Evolutionary conservation across 352 stramenopile species (phyloP).

Genomic region (Pythium coloratum): DNA sequence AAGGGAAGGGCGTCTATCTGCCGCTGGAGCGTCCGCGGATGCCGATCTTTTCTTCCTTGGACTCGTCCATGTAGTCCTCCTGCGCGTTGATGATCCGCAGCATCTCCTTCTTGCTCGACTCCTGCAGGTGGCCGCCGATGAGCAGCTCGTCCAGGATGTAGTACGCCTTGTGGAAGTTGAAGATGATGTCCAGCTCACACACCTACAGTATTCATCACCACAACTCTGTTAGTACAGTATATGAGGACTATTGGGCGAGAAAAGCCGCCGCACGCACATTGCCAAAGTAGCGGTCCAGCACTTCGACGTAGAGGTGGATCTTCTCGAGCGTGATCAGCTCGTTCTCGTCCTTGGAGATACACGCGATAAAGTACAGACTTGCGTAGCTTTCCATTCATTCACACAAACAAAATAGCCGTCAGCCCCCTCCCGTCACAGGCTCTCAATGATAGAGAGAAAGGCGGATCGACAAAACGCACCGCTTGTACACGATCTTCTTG

Average conservation of each 20-base stretch:
- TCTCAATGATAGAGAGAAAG: neutral
- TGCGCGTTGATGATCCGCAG: constrained; percentile 87
- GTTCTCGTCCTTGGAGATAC: constrained; percentile 96
- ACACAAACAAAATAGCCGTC: no score
- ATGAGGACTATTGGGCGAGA: no score
- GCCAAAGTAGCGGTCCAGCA: constrained; percentile 97
- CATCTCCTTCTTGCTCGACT: constrained; percentile 93
- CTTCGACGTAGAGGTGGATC: constrained; percentile 98
- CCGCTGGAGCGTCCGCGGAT: constrained; percentile 56
- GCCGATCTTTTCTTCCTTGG: constrained; percentile 79
- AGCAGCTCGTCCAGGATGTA: constrained; percentile 99
- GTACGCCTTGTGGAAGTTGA: constrained; percentile 99
- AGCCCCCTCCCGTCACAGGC: no score
- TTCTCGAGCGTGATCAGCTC: constrained; percentile 97
- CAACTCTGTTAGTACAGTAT: no score
- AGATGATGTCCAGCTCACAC: constrained; percentile 98
- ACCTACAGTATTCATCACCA: constrained; percentile 36
- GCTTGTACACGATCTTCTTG: constrained; percentile 98
- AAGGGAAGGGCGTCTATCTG: constrained; percentile 35
- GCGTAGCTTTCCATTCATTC: constrained; percentile 76
- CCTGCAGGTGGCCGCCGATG: constrained; percentile 97
- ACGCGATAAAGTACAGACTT: constrained; percentile 97
- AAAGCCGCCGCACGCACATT: constrained; percentile 57
- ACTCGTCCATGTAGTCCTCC: constrained; percentile 91
- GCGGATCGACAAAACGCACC: constrained; percentile 38